These are phyloP conservation scores for Annulohypoxylon maeteangense DNA, from an alignment of 495 filamentous ascomycete genomes.

Conservation along the genomic window DNA sequence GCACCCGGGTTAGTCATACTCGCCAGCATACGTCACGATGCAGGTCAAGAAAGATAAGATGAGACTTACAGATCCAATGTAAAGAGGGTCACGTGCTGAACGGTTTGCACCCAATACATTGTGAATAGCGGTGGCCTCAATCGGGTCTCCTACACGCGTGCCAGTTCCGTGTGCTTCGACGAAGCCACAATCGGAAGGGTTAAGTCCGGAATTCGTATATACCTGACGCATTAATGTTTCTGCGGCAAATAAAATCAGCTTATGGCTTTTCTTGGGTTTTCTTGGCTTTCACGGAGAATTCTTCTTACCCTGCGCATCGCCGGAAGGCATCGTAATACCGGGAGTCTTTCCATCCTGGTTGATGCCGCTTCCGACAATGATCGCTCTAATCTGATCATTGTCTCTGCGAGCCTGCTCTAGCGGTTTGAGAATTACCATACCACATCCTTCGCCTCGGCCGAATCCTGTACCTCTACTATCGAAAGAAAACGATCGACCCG, in stretches of 20 bases:
- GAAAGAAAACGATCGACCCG: constrained; percentile 69
- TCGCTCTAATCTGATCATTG: constrained; percentile 67
- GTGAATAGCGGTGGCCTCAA: constrained; percentile 67
- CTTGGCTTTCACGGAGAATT: not conserved
- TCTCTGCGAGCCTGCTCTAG: constrained; percentile 67
- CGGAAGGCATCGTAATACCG: constrained; percentile 68
- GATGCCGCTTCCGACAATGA: constrained; percentile 67
- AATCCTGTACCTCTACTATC: constrained; percentile 72
- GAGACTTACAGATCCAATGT: constrained; percentile 66
- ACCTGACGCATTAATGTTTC: constrained; percentile 59
- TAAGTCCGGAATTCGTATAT: constrained; percentile 54
- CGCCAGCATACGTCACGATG: not conserved
- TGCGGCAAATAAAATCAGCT: constrained; percentile 38
- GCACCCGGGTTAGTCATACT: not conserved
- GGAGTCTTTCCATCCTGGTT: constrained; percentile 71
- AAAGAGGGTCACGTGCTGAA: constrained; percentile 53
- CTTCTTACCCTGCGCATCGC: constrained; percentile 63
- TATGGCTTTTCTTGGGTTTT: not conserved
- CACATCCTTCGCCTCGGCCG: constrained; percentile 71
- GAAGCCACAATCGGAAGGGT: constrained; percentile 57
- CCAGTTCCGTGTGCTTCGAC: constrained; percentile 67
- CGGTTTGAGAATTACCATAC: constrained; percentile 68
- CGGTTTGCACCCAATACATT: constrained; percentile 55
- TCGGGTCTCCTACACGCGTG: constrained; percentile 69
- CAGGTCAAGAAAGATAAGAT: not conserved